A percentile compares a stretch with the other conserved stretches of the same genome.
Conservation (phyloP, 352 stramenopile genomes). For the Phytophthora sojae region DNA sequence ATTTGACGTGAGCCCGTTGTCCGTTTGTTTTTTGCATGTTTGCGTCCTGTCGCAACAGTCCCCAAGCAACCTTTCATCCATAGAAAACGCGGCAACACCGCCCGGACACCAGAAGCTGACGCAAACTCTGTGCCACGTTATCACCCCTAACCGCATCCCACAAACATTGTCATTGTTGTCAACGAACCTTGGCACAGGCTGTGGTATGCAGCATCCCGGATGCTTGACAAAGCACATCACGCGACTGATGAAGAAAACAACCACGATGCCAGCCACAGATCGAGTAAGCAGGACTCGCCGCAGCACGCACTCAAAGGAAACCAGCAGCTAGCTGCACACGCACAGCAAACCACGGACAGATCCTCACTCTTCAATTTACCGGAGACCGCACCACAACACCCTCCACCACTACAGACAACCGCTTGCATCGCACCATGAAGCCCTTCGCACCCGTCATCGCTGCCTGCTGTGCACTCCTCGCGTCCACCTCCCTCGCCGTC, state of each 20-base stretch:
- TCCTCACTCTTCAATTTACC: constrained; percentile 25
- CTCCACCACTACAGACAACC: not conserved
- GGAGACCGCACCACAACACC: not conserved
- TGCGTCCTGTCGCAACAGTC: not conserved
- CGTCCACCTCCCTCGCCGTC: constrained; percentile 13
- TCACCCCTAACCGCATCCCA: not conserved
- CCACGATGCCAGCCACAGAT: not conserved
- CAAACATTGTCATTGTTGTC: not conserved
- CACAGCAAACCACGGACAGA: not conserved
- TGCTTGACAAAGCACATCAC: not conserved
- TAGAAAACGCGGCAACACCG: not conserved
- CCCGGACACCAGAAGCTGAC: not conserved
- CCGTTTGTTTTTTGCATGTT: not conserved
- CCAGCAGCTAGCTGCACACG: not conserved
- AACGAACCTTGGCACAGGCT: too few species aligned
- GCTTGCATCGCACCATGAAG: constrained; percentile 14
- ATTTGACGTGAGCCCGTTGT: not conserved
- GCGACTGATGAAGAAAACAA: not conserved
- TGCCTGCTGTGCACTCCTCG: constrained; percentile 19
- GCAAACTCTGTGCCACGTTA: constrained; percentile 1
- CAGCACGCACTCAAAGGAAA: not conserved
- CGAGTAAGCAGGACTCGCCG: not conserved
- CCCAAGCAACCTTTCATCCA: not conserved
- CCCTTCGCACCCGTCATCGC: constrained; percentile 14
- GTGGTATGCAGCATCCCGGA: too few species aligned